Evolutionary conservation across 2,329 filamentous ascomycete species (phyloP).

Genomic region (Meredithiella fracta): DNA sequence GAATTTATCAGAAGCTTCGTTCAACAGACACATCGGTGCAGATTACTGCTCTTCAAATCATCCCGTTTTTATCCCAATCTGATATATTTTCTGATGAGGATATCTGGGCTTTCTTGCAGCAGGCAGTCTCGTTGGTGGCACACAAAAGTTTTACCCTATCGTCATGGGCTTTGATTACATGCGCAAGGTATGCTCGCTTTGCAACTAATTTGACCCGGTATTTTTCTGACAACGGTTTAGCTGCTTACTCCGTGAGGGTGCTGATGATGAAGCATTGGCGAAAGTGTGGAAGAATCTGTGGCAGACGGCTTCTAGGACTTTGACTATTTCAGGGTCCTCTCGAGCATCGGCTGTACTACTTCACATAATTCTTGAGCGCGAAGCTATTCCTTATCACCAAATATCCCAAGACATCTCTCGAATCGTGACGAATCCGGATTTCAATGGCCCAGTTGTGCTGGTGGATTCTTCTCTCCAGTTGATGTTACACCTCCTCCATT

Average conservation of each 20-base stretch:
- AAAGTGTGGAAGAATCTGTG: slow-evolving; percentile 54
- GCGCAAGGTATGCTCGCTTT: slow-evolving; percentile 46
- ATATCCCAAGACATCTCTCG: slow-evolving; percentile 54
- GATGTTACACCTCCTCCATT: slow-evolving; percentile 51
- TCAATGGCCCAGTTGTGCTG: slow-evolving; percentile 62
- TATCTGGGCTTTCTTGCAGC: slow-evolving; percentile 37
- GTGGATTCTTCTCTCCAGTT: slow-evolving; percentile 65
- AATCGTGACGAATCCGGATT: slow-evolving; percentile 59
- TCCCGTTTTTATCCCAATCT: slow-evolving; percentile 39
- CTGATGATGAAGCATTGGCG: slow-evolving; percentile 8
- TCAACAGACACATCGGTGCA: slow-evolving; percentile 29
- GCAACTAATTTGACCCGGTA: neutral
- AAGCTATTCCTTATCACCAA: slow-evolving; percentile 50
- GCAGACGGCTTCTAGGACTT: slow-evolving; percentile 54
- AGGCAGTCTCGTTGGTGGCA: slow-evolving; percentile 40
- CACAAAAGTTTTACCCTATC: slow-evolving; percentile 53
- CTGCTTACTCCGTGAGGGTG: slow-evolving; percentile 18
- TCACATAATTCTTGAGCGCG: slow-evolving; percentile 45
- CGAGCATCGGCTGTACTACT: slow-evolving; percentile 64
- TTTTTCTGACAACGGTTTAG: slow-evolving; percentile 19
- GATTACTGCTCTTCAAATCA: slow-evolving; percentile 37
- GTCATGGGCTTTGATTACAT: slow-evolving; percentile 74
- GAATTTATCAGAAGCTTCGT: slow-evolving; percentile 33
- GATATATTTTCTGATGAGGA: slow-evolving; percentile 32
- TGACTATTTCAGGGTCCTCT: slow-evolving; percentile 54